phyloP scores from a whole-genome alignment of 345 rosid genomes.

The Xanthoceras sorbifolium region DNA sequence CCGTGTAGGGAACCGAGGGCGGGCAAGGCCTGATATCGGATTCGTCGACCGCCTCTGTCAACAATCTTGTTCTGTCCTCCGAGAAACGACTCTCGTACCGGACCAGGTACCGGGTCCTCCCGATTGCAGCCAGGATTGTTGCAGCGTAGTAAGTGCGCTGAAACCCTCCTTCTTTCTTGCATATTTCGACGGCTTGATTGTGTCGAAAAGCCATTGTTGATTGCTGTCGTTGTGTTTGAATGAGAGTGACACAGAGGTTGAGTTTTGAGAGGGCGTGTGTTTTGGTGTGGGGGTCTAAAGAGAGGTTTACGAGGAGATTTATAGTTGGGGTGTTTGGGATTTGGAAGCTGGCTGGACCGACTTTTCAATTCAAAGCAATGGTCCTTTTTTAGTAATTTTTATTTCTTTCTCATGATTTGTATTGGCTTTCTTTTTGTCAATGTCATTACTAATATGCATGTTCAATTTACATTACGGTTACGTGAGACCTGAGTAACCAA shows the following conservation, averaged over 20 bases:
- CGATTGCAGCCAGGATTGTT: constrained; percentile 29
- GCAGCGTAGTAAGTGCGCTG: constrained; percentile 23
- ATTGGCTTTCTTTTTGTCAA: neutral
- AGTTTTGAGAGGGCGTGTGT: no score
- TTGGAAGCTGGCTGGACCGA: neutral
- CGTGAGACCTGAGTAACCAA: no score
- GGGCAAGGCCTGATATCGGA: constrained; percentile 34
- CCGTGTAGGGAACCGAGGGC: constrained; percentile 1
- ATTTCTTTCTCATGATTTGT: neutral
- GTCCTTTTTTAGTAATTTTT: neutral
- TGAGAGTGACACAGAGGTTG: neutral
- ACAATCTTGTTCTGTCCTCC: constrained; percentile 17
- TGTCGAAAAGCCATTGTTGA: constrained; percentile 9
- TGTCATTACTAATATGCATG: no score
- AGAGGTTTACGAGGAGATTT: neutral
- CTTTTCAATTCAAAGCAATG: neutral
- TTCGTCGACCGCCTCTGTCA: constrained; percentile 22
- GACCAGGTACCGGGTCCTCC: constrained; percentile 26
- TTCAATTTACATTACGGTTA: no score
- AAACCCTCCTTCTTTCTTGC: constrained; percentile 27
- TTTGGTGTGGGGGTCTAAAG: neutral
- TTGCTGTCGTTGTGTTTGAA: neutral
- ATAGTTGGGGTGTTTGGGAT: neutral
- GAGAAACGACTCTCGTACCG: constrained; percentile 28
- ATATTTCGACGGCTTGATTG: constrained; percentile 28